Evolutionary conservation across 495 filamentous ascomycete genomes (phyloP).

Genomic region (Hyaloscypha hepaticicola): DNA sequence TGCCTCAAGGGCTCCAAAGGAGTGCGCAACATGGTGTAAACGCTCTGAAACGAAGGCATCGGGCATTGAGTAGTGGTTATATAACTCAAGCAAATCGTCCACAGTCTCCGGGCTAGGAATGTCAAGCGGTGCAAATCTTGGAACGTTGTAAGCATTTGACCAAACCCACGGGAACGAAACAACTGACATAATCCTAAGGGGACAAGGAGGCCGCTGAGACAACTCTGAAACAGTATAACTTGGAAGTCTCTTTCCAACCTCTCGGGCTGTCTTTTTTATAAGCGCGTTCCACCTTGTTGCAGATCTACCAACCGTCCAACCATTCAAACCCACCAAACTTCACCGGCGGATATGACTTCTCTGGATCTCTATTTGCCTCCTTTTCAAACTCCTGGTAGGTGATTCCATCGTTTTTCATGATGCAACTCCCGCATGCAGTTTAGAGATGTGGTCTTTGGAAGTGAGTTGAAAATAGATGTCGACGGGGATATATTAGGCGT

Average conservation of each 20-base stretch:
- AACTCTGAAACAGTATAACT: background rate
- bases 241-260: background rate
- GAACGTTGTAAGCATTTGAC: too few relatives aligned
- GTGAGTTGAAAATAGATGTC: too few relatives aligned
- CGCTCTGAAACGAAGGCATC: slow-evolving; percentile 20
- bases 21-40: slow-evolving; percentile 21
- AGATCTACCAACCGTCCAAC: background rate
- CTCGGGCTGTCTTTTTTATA: background rate
- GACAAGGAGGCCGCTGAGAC: too few relatives aligned
- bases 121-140: background rate
- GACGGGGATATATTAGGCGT: too few relatives aligned
- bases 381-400: too few relatives aligned
- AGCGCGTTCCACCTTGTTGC: background rate
- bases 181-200: background rate
- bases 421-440: background rate
- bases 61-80: slow-evolving; percentile 15
- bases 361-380: too few relatives aligned
- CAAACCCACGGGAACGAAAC: background rate
- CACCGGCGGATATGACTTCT: background rate
- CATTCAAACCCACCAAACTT: slow-evolving; percentile 2
- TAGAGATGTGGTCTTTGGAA: too few relatives aligned
- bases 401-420: background rate
- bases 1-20: slow-evolving; percentile 15
- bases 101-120: background rate
- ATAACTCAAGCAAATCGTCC: background rate